Evolutionary conservation across 2,329 filamentous ascomycete species (phyloP), one percentile per base, ranked within the genome.

Genomic region (Chaetothyriales sp.): DNA sequence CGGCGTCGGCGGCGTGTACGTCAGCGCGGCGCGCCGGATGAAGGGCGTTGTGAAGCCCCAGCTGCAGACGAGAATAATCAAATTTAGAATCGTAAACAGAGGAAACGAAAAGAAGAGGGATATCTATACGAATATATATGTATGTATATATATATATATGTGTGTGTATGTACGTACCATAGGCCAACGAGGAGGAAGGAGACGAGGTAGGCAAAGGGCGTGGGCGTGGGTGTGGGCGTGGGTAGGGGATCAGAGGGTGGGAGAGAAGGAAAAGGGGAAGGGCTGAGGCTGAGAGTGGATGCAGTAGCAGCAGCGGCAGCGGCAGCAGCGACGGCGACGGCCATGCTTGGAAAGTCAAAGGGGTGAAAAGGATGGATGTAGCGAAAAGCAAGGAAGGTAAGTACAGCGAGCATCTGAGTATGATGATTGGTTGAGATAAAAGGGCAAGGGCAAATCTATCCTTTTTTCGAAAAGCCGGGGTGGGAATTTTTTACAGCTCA

Each of bases 11-110:
- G 83, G 82, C 50, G 74, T 78, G 70, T 92, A 89, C 55, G 82
- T 77, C 47, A 84, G 77, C 1, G 90, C 89, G 8, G 90, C 90
- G 56, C 80, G 80, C 20, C 89, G 83, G 75, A 97, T 94, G 72
- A 97, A 95, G 51, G 84, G 83, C 18, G 88, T 94, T 1, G 88
- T 95, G 61, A 94, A 81, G 49, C 89, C 90, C 90, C 90, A 97
- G 60, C 88, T 89, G 6, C 22, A 25, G n/a, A n/a, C n/a, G n/a
- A n/a, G 6, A 47, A 58, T 49, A 25, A 25, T n/a, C n/a, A n/a
- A n/a, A n/a, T n/a, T n/a, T n/a, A n/a, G n/a, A n/a, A n/a, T n/a
- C n/a, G n/a, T n/a, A n/a, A n/a, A n/a, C n/a, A n/a, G n/a, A n/a
- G n/a, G n/a, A n/a, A n/a, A n/a, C n/a, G n/a, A n/a, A n/a, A n/a